phyloP scores from a whole-genome alignment of 305 asterid species.

The Solanum hybrid region DNA sequence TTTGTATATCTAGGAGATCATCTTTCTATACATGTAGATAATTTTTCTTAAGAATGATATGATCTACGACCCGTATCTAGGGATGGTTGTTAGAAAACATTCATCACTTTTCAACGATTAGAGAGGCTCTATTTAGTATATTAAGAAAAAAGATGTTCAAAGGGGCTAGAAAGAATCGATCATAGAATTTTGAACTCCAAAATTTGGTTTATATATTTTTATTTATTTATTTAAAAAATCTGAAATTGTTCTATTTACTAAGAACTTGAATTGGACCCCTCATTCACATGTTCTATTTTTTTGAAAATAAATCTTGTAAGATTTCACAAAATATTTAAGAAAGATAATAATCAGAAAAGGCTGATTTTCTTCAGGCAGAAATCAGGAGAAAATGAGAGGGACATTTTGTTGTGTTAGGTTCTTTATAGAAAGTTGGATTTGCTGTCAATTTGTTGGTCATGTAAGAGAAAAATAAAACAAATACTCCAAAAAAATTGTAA shows the following conservation, averaged over 20 bases:
- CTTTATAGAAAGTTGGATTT: neutral
- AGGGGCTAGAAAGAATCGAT: neutral
- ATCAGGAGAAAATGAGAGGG: conserved; percentile 2
- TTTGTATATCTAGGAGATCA: too few species aligned
- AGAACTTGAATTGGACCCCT: neutral
- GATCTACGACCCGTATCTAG: neutral
- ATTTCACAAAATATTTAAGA: neutral
- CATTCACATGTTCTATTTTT: neutral
- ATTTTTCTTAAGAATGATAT: neutral
- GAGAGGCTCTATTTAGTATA: neutral
- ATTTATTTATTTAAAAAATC: neutral
- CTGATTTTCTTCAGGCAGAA: conserved; percentile 1
- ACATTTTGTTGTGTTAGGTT: conserved; percentile 1
- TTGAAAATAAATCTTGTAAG: neutral
- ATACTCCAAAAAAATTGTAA: neutral
- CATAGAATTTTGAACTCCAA: neutral
- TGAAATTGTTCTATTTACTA: neutral
- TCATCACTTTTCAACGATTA: neutral
- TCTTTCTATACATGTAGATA: neutral
- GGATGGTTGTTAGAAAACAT: neutral
- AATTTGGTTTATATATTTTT: neutral
- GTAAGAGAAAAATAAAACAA: neutral
- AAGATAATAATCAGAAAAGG: neutral
- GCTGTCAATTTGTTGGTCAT: neutral
- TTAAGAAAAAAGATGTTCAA: neutral